These are phyloP conservation scores for Vanderwaltozyma yarrowii DNA, from an alignment of 805 yeast species.

Conservation along the genomic window DNA sequence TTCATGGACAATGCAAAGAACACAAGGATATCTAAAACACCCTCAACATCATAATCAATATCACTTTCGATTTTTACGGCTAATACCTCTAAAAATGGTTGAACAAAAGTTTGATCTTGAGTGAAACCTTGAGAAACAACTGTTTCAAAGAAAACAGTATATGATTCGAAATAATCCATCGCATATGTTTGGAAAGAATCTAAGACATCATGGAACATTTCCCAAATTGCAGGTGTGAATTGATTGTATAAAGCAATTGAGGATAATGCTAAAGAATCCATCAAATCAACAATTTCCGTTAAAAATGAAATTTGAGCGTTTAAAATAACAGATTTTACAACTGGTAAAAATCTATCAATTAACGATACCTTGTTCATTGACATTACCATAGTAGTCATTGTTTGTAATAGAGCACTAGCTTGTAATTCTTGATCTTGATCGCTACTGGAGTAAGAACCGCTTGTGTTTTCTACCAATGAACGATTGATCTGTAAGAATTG, in stretches of 20 bases:
- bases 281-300: slow-evolving; percentile 53
- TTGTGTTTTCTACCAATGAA: slow-evolving; percentile 42
- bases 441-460: slow-evolving; percentile 27
- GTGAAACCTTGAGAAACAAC: slow-evolving; percentile 43
- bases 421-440: slow-evolving; percentile 58
- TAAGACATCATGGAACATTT: slow-evolving; percentile 36
- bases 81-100: slow-evolving; percentile 21
- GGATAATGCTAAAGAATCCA: slow-evolving; percentile 44
- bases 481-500: slow-evolving; percentile 50
- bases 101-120: slow-evolving; percentile 21
- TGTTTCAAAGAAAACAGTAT: slow-evolving; percentile 47
- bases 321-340: slow-evolving; percentile 46
- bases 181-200: slow-evolving; percentile 52
- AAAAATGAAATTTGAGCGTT: slow-evolving; percentile 52
- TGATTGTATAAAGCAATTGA: slow-evolving; percentile 35
- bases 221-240: slow-evolving; percentile 46
- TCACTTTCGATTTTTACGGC: slow-evolving; percentile 23
- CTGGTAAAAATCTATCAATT: slow-evolving; percentile 46
- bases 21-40: slow-evolving; percentile 27
- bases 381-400: slow-evolving; percentile 62
- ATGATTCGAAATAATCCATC: slow-evolving; percentile 46
- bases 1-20: slow-evolving; percentile 25
- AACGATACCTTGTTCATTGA: slow-evolving; percentile 52
- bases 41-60: slow-evolving; percentile 32
- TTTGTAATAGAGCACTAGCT: slow-evolving; percentile 55